These are phyloP conservation scores for Podila verticillata DNA, from an alignment of 192 early-diverging fungal genomes.

Conservation along the genomic window DNA sequence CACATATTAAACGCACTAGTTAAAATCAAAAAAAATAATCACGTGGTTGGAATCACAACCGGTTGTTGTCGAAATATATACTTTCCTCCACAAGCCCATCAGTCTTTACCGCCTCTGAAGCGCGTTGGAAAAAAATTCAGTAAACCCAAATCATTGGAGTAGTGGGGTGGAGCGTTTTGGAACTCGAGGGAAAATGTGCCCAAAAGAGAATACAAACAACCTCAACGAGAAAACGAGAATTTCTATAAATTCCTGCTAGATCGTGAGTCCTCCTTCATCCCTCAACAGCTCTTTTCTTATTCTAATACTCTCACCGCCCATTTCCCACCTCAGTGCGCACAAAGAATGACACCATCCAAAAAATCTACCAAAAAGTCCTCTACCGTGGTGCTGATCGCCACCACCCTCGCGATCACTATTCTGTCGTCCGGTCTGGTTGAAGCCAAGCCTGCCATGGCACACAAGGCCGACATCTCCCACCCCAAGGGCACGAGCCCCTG, in stretches of 20 bases:
- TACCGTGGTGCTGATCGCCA: not conserved
- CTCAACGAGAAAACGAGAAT: too few species aligned
- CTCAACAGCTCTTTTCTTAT: not conserved
- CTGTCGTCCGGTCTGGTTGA: not conserved
- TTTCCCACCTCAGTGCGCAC: not conserved
- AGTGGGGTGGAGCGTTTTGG: slow-evolving; percentile 17
- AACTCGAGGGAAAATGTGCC: not conserved
- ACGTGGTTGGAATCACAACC: slow-evolving; percentile 13
- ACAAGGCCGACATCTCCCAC: slow-evolving; percentile 26
- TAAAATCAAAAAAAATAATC: not conserved
- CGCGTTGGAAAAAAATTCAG: not conserved
- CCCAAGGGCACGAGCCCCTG: slow-evolving; percentile 29
- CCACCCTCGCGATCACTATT: slow-evolving; percentile 18
- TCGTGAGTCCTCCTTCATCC: not conserved
- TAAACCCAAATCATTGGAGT: not conserved
- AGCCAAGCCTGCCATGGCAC: slow-evolving; percentile 5
- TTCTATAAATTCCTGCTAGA: not conserved
- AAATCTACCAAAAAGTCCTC: slow-evolving; percentile 2
- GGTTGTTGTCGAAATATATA: not conserved
- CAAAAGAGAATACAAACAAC: not conserved
- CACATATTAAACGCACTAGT: not conserved
- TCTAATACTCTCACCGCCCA: not conserved
- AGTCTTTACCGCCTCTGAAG: not conserved
- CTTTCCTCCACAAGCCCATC: too few species aligned
- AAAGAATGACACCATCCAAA: slow-evolving; percentile 5